These are phyloP conservation scores for Ensete glaucum DNA, from an alignment of 176 grass and related monocot genomes.

Conservation along the genomic window DNA sequence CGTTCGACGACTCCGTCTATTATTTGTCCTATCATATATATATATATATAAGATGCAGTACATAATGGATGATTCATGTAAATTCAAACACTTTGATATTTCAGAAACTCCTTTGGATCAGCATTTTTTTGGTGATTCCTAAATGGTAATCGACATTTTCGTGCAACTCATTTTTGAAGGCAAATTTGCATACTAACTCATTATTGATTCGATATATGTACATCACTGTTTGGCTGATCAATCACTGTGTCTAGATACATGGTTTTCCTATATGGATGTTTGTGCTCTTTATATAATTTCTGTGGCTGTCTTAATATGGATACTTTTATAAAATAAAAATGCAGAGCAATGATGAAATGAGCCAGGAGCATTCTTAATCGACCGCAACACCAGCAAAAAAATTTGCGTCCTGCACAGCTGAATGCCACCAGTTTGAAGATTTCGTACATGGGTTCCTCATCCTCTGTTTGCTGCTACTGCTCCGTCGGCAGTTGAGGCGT, in stretches of 20 bases:
- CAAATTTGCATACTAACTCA: not conserved
- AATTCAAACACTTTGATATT: constrained; percentile 91
- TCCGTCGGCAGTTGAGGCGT: not conserved
- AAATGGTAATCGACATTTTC: constrained; percentile 25
- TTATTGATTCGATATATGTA: not conserved
- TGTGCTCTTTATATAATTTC: not conserved
- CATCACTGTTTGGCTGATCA: too few species aligned
- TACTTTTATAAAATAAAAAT: not conserved
- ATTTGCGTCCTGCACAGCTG: constrained; percentile 51
- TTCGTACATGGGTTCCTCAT: constrained; percentile 15
- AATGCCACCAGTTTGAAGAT: constrained; percentile 61
- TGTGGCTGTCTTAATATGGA: not conserved
- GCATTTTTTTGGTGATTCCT: constrained; percentile 57
- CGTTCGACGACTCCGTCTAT: too few species aligned
- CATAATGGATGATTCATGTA: constrained; percentile 21
- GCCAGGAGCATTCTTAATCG: constrained; percentile 58
- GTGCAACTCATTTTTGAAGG: not conserved
- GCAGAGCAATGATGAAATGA: constrained; percentile 60
- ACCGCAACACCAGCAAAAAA: constrained; percentile 62
- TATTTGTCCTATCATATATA: too few species aligned
- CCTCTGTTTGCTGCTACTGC: constrained; percentile 12
- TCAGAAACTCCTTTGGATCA: constrained; percentile 60
- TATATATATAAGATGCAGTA: not conserved
- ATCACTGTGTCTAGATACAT: not conserved
- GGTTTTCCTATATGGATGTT: not conserved